Conservation (phyloP, 208 protist genomes). For the Trypanosoma conorhini region DNA sequence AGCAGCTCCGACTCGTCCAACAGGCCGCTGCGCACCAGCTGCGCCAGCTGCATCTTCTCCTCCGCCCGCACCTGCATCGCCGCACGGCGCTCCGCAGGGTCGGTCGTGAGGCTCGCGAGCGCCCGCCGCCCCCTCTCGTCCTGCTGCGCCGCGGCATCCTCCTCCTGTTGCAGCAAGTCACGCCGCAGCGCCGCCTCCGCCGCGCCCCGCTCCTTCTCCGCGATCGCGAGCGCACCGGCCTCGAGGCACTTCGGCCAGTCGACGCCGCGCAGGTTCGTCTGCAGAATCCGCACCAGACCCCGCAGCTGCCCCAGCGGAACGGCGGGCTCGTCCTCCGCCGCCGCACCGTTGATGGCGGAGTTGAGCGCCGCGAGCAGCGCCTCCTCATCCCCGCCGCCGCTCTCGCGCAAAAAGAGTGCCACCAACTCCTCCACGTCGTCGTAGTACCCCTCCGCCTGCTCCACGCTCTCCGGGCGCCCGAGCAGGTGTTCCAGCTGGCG, state of each 20-base stretch:
- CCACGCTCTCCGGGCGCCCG: constrained; percentile 54
- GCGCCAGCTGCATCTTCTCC: constrained; percentile 87
- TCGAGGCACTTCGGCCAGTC: constrained; percentile 42
- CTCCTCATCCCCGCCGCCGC: constrained; percentile 19
- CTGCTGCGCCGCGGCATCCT: constrained; percentile 12
- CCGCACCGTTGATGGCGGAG: constrained; percentile 20
- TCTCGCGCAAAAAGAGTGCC: constrained; percentile 45
- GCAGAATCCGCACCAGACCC: constrained; percentile 59
- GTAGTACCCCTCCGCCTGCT: constrained; percentile 73
- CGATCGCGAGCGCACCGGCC: constrained; percentile 67
- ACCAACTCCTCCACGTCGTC: constrained; percentile 81
- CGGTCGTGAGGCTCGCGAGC: constrained; percentile 38
- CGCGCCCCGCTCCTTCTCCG: constrained; percentile 43
- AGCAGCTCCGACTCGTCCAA: constrained; percentile 82
- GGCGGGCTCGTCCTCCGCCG: constrained; percentile 29
- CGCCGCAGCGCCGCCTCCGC: constrained; percentile 43
- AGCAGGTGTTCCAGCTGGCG: constrained; percentile 72
- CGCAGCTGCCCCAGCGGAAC: constrained; percentile 56
- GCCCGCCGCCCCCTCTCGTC: constrained; percentile 26
- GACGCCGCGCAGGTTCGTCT: constrained; percentile 35
- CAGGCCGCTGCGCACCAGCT: constrained; percentile 82
- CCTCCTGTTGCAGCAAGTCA: constrained; percentile 12
- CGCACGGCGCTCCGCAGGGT: constrained; percentile 46
- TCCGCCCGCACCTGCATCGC: constrained; percentile 84
- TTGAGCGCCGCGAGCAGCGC: constrained; percentile 20